Base-by-base conservation (phyloP, 2,329 filamentous ascomycete species). In the Zymoseptoria ardabiliae region DNA sequence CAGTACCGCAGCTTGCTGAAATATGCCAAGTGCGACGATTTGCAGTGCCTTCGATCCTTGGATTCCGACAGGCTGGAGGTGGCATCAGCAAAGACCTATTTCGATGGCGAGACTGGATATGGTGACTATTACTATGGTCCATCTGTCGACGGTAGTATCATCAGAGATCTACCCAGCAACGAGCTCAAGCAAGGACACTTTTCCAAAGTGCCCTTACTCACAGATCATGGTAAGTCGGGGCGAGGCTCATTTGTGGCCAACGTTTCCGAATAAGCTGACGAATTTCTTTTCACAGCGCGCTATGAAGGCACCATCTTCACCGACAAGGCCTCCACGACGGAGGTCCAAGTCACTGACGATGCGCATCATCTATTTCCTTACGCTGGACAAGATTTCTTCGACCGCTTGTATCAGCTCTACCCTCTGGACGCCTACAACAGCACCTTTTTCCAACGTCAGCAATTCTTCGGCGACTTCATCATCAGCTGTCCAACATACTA, bases 401-500 rank as follows among this genome's bases (percentile, higher is more conserved):
- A 70, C 30, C 70, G 76, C 20, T 66, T 77, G 4, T 76, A 76
- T 66, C 68, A 76, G 59, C 72, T 61, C 19, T 67, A 75, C 56
- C 73, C 74, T 4, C 52, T 53, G 1, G 56, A 58, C 0, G 61
- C 65, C 6, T 74, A 67, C 66, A 74, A 75, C 55, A 70, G 68
- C 7, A 75, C 71, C 8, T 71, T 75, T 60, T 76, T 66, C 61
- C 74, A 74, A 55, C 67, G 74, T 4, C 65, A 71, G 52, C 68
- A 68, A 1, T 72, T 71, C 66, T 79, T 76, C 60, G 76, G 76
- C 7, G 76, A 79, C 61, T 76, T 73, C 61, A 75, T 77, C 41
- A 77, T 78, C 63, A 57, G 60, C 30, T 66, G 64, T 35, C 64
- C 64, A n/a, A 63, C 60, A 19, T 58, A 60, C 49, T 53, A 55